Base-by-base conservation (phyloP, 345 rosid genomes). In the Nephelium lappaceum region DNA sequence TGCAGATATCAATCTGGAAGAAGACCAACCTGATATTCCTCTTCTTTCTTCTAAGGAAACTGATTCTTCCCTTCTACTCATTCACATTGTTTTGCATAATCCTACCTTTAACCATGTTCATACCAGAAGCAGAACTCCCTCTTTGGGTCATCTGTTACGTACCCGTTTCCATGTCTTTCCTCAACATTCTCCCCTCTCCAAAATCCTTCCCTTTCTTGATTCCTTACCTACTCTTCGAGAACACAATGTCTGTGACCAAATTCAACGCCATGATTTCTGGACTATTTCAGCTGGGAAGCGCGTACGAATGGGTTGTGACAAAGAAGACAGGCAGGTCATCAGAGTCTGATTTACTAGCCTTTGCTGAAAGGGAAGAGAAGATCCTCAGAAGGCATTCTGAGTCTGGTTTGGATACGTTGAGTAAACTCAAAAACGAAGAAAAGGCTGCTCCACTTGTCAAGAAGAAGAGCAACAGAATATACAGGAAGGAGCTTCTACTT, bases 191-290 rank as follows among this genome's bases (percentile, higher is more conserved):
- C 9, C 98, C 98, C 0, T 79, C 89, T 5, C 96, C 93, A n/a
- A 90, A 93, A 82, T 90, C 95, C 19, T 85, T 93, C 86, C 98
- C 98, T n/a, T 94, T 94, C 93, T 74, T 94, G 65, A 87, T 94
- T 66, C 96, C 97, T 8, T 94, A 94, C 81, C 91, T 94, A 6
- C 93, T 94, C 45, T 94, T 93, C 2, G 98, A 94, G 79, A 94
- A 94, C 92, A 92, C 97, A 19, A 92, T 94, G 98, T 94, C 98
- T 0, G 96, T 93, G 21, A 94, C 97, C 66, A 94, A 94, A 79
- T 94, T 94, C 93, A 93, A 94, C 2, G 98, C 98, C 80, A 94
- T 93, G 98, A 80, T 94, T 24, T 94, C 98, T 1, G 98, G 98
- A 61, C 80, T 94, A 16, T 94, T 94, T 69, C 97, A 93, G 88